Evolutionary conservation across 2,329 filamentous ascomycete species (phyloP).

Genomic region (Bipolaris cookei): DNA sequence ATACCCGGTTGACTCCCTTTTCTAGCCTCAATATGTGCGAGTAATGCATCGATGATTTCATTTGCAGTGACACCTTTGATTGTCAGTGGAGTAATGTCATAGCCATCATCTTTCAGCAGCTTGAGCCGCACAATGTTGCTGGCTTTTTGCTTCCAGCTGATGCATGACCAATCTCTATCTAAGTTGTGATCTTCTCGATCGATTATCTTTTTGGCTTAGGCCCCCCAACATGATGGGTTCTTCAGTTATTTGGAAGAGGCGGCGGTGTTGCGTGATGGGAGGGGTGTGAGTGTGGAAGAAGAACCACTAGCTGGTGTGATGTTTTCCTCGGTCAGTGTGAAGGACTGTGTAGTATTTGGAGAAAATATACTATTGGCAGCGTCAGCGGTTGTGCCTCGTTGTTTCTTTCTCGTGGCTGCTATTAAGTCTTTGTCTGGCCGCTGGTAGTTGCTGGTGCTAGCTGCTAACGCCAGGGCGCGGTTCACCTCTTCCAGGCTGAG

Average conservation of each 20-base stretch:
- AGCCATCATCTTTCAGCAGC: conserved; percentile 21
- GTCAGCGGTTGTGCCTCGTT: background rate
- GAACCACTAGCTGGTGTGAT: background rate
- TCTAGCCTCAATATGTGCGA: conserved; percentile 4
- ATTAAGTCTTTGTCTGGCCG: background rate
- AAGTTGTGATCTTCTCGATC: conserved; percentile 1
- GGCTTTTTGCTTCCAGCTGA: conserved; percentile 20
- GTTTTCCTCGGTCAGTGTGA: background rate
- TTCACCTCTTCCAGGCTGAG: background rate
- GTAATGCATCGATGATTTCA: conserved; percentile 8
- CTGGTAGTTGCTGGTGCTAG: conserved; percentile 7
- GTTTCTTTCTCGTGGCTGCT: background rate
- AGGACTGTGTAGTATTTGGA: background rate
- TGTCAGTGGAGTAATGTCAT: conserved; percentile 10
- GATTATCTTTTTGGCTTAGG: conserved; percentile 1
- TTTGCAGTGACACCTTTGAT: background rate
- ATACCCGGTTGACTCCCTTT: background rate
- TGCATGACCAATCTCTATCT: conserved; percentile 7
- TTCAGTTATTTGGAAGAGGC: background rate
- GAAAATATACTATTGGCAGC: too few species aligned
- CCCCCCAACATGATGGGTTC: background rate
- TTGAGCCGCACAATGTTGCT: conserved; percentile 13
- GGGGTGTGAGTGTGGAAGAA: background rate
- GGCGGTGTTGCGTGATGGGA: background rate
- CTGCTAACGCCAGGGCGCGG: conserved; percentile 4